Conservation (phyloP, 1,284 basidiomycete species). For the Veloporphyrellus conicus region DNA sequence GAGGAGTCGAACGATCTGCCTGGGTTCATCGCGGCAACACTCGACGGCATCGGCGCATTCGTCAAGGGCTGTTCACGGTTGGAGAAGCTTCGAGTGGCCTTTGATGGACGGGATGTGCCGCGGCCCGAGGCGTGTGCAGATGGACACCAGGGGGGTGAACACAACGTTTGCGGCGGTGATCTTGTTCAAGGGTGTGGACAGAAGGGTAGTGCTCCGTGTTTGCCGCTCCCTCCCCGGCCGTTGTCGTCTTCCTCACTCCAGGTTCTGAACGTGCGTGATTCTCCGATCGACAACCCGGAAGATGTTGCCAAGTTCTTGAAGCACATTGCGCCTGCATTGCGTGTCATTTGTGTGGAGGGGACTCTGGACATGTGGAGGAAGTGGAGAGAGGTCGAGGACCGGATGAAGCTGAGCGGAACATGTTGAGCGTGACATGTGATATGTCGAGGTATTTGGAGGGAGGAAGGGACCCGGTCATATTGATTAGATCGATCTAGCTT, state of each 20-base stretch:
- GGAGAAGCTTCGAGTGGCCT: slow-evolving; percentile 19
- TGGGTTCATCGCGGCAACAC: slow-evolving; percentile 17
- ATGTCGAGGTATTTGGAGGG: too few species aligned
- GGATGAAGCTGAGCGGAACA: slow-evolving; percentile 17
- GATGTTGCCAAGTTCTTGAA: slow-evolving; percentile 28
- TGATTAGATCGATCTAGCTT: background rate
- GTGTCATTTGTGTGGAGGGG: slow-evolving; percentile 26
- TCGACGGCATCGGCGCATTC: slow-evolving; percentile 23
- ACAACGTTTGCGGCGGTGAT: background rate
- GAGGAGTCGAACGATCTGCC: slow-evolving; percentile 18
- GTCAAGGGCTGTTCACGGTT: slow-evolving; percentile 18
- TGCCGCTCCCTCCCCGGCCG: too few species aligned
- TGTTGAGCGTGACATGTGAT: background rate
- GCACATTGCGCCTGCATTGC: slow-evolving; percentile 23
- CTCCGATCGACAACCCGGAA: slow-evolving; percentile 25
- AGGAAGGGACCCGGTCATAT: too few species aligned
- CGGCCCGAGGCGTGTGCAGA: background rate
- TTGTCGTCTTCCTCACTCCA: slow-evolving; percentile 10
- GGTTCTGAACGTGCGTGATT: slow-evolving; percentile 30
- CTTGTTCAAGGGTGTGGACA: background rate
- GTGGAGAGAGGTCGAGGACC: slow-evolving; percentile 29
- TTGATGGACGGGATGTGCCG: slow-evolving; percentile 21
- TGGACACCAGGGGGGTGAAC: background rate
- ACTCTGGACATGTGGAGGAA: slow-evolving; percentile 29
- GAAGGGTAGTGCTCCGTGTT: background rate